Base-by-base conservation (phyloP, 225 moss, liverwort and hornwort species). In the Bryoerythrophyllum caledonicum region DNA sequence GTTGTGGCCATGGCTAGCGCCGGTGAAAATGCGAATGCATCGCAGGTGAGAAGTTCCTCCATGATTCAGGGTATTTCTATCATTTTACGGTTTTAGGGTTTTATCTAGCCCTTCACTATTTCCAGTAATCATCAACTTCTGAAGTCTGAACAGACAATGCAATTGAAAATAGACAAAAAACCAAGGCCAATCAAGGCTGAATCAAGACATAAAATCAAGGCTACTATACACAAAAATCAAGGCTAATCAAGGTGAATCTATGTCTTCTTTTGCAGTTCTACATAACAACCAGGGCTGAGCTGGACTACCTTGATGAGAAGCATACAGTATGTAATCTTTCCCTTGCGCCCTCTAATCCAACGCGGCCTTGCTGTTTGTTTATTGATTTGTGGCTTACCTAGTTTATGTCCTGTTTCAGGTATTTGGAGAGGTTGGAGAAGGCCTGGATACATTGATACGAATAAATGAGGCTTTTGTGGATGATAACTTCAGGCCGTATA, bases 1-100 rank as follows among this genome's bases (percentile, higher is more conserved):
- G 80, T 93, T 19, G 95, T 99, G 80, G 97, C 97, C 79, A 99
- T 99, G 97, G 97, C 95, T 35, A 94, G 95, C 68, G 89, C 86
- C 48, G 97, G 97, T 71, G 90, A 99, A 85, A 90, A 95, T 76
- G 76, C 89, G 67, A 99, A 99, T 82, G 93, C 99, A 60, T 99
- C 99, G 20, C 99, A 97, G 94, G 96, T 96, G 41, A 56, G 27
- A 32, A 63, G 8, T 64, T 15, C 60, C 40, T 52, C 24, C 57
- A 8, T 58, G 10, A 23, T 7, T 70, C 10, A 13, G 3, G 57
- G 23, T 2, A 2, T 62, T n/a, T 28, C 13, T 23, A 4, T 65
- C 40, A 6, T 40, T 66, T 7, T 43, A 15, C 77, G 68, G 15
- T 63, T 72, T 38, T 60, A 64, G 60, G 38, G 17, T 23, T 59